Evolutionary conservation across 2,329 filamentous ascomycete species (phyloP).

Genomic region (Fusarium subglutinans): DNA sequence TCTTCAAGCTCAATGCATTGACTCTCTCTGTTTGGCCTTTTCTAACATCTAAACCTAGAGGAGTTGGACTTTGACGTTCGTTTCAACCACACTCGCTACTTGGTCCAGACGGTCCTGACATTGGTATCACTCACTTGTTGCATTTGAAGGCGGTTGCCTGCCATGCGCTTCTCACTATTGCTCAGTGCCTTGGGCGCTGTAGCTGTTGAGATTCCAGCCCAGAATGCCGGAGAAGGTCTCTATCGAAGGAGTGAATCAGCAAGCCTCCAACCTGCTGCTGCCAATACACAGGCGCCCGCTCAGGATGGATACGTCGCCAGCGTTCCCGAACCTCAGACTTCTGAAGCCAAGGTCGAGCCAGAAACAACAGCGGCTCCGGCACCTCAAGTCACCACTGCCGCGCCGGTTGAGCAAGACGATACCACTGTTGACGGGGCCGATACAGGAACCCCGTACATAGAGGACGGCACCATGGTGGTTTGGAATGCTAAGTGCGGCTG

Average conservation of each 20-base stretch:
- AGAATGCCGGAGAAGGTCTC: background rate
- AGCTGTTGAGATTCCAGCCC: conserved; percentile 23
- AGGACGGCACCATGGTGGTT: conserved; percentile 1
- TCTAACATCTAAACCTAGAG: conserved; percentile 16
- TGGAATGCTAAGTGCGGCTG: conserved; percentile 19
- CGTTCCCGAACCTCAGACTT: background rate
- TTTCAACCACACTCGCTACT: conserved; percentile 32
- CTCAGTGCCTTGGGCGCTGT: conserved; percentile 34
- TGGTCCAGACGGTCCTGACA: conserved; percentile 2
- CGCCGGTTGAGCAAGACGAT: background rate
- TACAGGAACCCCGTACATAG: background rate
- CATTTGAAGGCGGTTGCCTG: conserved; percentile 1
- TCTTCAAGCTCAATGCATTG: conserved; percentile 6
- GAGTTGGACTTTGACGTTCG: conserved; percentile 15
- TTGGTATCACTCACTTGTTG: conserved; percentile 19
- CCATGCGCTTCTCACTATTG: conserved; percentile 38
- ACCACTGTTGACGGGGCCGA: background rate
- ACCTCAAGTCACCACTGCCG: conserved; percentile 5
- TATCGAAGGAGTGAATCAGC: conserved; percentile 19
- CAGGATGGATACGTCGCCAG: conserved; percentile 15
- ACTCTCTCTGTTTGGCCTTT: background rate
- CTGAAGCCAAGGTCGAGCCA: background rate
- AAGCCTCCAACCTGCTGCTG: background rate
- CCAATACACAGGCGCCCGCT: background rate
- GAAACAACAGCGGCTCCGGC: background rate